These are phyloP conservation scores for Cystofilobasidium bisporidii DNA, from an alignment of 768 basidiomycete species.

Conservation along the genomic window DNA sequence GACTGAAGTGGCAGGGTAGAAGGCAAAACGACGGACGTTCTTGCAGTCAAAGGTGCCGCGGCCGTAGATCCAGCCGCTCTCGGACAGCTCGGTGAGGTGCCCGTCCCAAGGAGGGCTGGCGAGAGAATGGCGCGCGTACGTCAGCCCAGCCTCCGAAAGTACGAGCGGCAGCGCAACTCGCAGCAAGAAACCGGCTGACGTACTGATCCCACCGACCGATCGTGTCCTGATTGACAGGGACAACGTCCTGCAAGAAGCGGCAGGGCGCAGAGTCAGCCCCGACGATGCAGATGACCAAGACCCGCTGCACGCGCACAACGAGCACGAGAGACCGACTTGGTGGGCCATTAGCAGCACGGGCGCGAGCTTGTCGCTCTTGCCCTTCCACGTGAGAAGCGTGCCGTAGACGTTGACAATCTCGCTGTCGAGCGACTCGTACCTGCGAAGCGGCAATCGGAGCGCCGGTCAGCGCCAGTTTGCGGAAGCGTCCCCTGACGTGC, in stretches of 20 bases:
- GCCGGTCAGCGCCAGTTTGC: no score
- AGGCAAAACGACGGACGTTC: neutral
- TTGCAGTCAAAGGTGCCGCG: slow-evolving; percentile 6
- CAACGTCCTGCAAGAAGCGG: neutral
- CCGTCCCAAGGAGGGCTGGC: neutral
- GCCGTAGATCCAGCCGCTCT: slow-evolving; percentile 8
- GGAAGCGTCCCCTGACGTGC: no score
- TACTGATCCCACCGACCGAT: neutral
- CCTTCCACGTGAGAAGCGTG: neutral
- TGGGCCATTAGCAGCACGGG: slow-evolving; percentile 8
- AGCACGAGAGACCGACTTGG: neutral
- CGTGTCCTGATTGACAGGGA: slow-evolving; percentile 1
- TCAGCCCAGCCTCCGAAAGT: no score
- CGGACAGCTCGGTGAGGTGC: neutral
- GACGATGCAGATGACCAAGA: no score
- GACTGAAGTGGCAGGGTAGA: no score
- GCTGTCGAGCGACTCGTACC: neutral
- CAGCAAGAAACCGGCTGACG: no score
- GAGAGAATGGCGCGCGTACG: no score
- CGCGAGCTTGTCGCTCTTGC: neutral
- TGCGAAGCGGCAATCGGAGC: neutral
- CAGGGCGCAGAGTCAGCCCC: neutral
- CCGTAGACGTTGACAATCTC: slow-evolving; percentile 5
- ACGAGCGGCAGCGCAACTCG: no score
- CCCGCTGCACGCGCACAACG: no score